A percentile compares a stretch with the other conserved stretches of the same genome.
Evolutionary conservation across 495 filamentous ascomycete species (phyloP).

Genomic region (Talaromyces stipitatus): DNA sequence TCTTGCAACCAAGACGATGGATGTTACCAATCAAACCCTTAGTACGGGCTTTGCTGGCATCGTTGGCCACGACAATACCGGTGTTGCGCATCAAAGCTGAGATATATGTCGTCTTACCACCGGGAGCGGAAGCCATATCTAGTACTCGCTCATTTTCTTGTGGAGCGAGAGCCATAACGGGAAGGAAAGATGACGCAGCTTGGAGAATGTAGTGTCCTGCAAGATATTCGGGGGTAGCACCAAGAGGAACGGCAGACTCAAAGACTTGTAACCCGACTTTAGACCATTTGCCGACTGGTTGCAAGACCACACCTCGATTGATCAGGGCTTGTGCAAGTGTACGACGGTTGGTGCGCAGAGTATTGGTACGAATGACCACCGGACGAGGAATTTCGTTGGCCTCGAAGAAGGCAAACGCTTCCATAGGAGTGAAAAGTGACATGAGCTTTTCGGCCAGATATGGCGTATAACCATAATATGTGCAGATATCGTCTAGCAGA

Average conservation of each 20-base stretch:
- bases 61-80: constrained; percentile 91
- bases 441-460: constrained; percentile 82
- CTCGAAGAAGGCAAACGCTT: constrained; percentile 98
- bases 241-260: constrained; percentile 87
- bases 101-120: constrained; percentile 95
- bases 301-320: constrained; percentile 92
- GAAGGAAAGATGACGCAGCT: constrained; percentile 93
- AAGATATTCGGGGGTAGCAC: constrained; percentile 94
- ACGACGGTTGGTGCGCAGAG: constrained; percentile 82
- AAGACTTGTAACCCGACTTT: constrained; percentile 97
- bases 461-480: constrained; percentile 83
- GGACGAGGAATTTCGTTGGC: constrained; percentile 91
- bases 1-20: constrained; percentile 87
- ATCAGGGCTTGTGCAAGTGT: constrained; percentile 91
- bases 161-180: constrained; percentile 92
- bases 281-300: constrained; percentile 97
- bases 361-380: constrained; percentile 88
- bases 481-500: constrained; percentile 84
- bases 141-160: constrained; percentile 88
- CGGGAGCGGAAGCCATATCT: constrained; percentile 95
- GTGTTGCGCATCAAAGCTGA: constrained; percentile 98
- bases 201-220: constrained; percentile 97
- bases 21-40: constrained; percentile 98
- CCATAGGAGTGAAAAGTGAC: constrained; percentile 83
- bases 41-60: constrained; percentile 83